Conservation (phyloP, 2,329 filamentous ascomycete species). For the Cladophialophora immunda region DNA sequence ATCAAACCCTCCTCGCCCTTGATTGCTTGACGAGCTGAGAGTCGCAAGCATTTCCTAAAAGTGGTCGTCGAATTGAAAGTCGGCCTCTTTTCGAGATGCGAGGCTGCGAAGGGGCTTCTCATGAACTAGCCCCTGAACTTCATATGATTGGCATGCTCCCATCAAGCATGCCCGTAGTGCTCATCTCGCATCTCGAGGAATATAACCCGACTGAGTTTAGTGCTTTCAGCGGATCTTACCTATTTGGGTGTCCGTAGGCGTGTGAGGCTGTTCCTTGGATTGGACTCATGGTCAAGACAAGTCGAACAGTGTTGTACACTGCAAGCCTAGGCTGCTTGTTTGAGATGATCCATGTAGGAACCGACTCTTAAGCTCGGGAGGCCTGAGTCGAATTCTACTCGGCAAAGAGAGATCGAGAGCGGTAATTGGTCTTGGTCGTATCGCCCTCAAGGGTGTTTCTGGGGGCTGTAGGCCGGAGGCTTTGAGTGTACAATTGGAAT, state of each 20-base stretch:
- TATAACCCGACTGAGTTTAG: conserved; percentile 13
- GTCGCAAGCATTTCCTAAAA: neutral
- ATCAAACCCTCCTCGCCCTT: neutral
- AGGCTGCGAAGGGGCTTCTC: neutral
- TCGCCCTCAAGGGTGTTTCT: neutral
- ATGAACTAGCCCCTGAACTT: neutral
- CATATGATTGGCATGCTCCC: neutral
- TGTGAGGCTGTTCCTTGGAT: neutral
- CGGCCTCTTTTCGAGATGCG: neutral
- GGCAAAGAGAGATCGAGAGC: neutral
- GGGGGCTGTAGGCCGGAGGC: neutral
- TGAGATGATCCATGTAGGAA: neutral
- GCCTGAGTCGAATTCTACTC: neutral
- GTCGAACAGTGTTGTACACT: neutral
- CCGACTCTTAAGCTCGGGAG: neutral
- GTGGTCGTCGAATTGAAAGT: neutral
- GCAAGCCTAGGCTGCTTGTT: neutral
- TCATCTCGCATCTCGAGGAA: conserved; percentile 21
- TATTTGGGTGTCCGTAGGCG: neutral
- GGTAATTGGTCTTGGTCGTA: conserved; percentile 1
- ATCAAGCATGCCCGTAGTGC: neutral
- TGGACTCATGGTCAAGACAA: neutral
- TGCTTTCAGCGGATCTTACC: conserved; percentile 11
- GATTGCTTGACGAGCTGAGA: neutral
- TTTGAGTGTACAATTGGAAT: neutral